Evolutionary conservation across 2,329 filamentous ascomycete species (phyloP), one percentile per base, ranked within the genome.

Genomic region (Ploettnerulaceae sp.): DNA sequence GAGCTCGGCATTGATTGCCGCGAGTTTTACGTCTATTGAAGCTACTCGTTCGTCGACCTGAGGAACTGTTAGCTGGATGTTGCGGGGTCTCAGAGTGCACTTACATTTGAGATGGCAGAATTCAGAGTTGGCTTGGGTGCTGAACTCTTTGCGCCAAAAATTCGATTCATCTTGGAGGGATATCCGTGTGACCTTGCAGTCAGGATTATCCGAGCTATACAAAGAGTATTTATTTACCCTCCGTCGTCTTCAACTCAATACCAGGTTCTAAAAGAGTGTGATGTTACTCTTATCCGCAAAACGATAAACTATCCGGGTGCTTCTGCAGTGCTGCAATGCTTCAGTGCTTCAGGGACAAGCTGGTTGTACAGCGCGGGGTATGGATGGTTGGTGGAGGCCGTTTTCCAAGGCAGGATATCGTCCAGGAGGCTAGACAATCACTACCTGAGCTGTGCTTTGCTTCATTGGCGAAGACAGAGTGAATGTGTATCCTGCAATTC

Each of bases 1-100:
- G 4, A 98, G 84, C 67, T 97, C 91, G 60, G 86, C 84, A 69
- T 95, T 96, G 61, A 96, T 79, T 54, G 89, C 85, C 51, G 90
- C 86, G 61, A 97, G 86, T 66, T 97, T 95, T 53, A 95, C 90
- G 71, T 97, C 93, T 72, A 96, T 84, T 55, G 79, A 83, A 64
- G 89, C 82, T 66, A 95, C 80, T 39, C 89, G 81, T 50, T 80
- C 79, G 72, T 95, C 89, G 64, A 86, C 77, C 82, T 86, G 55
- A 25, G 15, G 24, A 22, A 12, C 7, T 24, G 15, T 41, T 22
- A 37, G 35, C 32, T 11, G 31, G 54, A 60, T 55, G 59, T 57
- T 37, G 37, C 45, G 35, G 9, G 24, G 15, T 15, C 14, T 7
- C 34, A 25, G 40, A 39, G 40, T 34, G 43, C 21, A 40, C 69